phyloP scores from a whole-genome alignment of 352 stramenopile genomes.

The Globisporangium cederbergense region DNA sequence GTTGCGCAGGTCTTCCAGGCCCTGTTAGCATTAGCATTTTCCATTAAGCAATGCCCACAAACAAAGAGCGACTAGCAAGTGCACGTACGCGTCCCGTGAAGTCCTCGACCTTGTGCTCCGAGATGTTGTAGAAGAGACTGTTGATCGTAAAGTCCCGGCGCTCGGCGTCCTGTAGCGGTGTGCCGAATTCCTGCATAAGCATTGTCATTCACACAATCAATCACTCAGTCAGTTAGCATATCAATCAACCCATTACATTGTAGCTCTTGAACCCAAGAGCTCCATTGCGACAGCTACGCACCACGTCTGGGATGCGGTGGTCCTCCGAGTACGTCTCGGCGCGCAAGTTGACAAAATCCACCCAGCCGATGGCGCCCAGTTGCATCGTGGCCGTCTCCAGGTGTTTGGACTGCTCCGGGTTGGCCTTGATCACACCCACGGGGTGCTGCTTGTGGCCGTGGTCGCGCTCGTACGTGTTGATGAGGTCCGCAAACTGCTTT shows the following conservation, averaged over 20 bases:
- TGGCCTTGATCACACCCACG: conserved; percentile 76
- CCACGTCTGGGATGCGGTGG: conserved; percentile 62
- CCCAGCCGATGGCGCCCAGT: conserved; percentile 87
- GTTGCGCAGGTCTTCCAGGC: conserved; percentile 88
- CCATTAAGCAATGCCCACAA: neutral
- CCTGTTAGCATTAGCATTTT: conserved; percentile 23
- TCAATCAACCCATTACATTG: neutral
- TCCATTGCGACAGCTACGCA: neutral
- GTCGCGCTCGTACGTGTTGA: conserved; percentile 59
- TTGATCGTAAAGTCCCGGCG: conserved; percentile 99
- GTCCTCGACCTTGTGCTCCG: conserved; percentile 90
- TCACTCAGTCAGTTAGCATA: neutral
- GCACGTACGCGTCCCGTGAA: conserved; percentile 65
- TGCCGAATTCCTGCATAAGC: conserved; percentile 47
- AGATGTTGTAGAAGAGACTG: conserved; percentile 93
- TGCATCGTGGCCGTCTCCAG: conserved; percentile 97
- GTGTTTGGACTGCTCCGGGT: conserved; percentile 96
- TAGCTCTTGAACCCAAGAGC: neutral
- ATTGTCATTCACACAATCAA: neutral
- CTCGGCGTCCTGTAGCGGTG: conserved; percentile 82
- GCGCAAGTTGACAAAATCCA: conserved; percentile 98
- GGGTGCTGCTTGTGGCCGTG: conserved; percentile 45
- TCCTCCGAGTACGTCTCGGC: conserved; percentile 93
- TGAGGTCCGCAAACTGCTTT: conserved; percentile 88
- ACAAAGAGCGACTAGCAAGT: neutral